Evolutionary conservation across 108 stramenopile species (phyloP).

Genomic region (Pseudonitzschia multistriata): DNA sequence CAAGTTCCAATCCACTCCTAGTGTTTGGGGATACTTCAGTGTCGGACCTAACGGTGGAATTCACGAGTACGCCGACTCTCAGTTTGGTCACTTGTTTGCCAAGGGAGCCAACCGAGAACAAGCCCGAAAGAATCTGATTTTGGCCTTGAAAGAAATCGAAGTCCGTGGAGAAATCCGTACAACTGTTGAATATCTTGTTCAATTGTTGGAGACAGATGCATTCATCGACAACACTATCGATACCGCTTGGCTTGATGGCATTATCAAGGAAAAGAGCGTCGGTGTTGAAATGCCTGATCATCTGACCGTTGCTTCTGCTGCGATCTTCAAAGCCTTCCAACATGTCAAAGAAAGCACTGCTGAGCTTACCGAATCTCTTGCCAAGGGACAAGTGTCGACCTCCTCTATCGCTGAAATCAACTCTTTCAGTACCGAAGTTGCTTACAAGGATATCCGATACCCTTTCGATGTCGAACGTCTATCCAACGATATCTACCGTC

Average conservation of each 20-base stretch:
- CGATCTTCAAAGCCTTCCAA: constrained; percentile 87
- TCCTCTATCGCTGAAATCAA: constrained; percentile 80
- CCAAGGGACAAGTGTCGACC: constrained; percentile 91
- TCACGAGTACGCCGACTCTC: constrained; percentile 97
- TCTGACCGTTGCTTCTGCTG: constrained; percentile 86
- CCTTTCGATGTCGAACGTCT: constrained; percentile 86
- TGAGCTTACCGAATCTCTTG: constrained; percentile 74
- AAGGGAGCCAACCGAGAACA: constrained; percentile 93
- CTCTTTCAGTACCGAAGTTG: constrained; percentile 89
- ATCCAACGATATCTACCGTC: constrained; percentile 69
- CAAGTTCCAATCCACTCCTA: constrained; percentile 97
- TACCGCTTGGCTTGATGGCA: constrained; percentile 95
- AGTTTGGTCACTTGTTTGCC: constrained; percentile 98
- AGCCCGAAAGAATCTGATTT: constrained; percentile 91
- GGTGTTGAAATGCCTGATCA: constrained; percentile 67
- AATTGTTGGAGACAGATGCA: constrained; percentile 92
- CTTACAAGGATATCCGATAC: constrained; percentile 92
- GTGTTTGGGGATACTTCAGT: constrained; percentile 98
- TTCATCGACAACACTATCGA: constrained; percentile 97
- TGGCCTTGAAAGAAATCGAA: constrained; percentile 97
- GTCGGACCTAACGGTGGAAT: constrained; percentile 97
- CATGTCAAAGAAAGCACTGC: constrained; percentile 68
- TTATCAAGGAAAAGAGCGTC: constrained; percentile 91
- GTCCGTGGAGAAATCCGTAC: constrained; percentile 98
- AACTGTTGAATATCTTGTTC: constrained; percentile 96